phyloP scores from a whole-genome alignment of 139 green algal species.

The Chara braunii region DNA sequence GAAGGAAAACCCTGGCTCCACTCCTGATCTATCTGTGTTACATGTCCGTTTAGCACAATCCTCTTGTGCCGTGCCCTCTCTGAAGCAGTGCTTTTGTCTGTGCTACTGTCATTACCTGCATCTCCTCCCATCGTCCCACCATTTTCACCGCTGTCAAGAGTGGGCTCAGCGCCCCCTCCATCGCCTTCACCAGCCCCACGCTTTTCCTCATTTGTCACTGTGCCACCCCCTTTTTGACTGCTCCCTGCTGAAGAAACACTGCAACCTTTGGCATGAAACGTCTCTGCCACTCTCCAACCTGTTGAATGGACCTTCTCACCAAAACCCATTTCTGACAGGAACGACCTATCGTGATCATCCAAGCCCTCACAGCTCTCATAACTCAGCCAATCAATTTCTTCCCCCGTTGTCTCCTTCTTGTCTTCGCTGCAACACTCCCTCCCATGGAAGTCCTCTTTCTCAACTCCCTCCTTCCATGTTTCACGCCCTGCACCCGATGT shows the following conservation, averaged over 20 bases:
- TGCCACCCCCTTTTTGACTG: neutral
- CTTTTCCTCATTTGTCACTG: neutral
- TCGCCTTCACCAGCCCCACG: neutral
- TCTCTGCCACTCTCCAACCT: neutral
- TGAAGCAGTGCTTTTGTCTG: slow-evolving; percentile 1
- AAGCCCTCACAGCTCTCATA: no score
- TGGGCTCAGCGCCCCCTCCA: neutral
- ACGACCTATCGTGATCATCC: no score
- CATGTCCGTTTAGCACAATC: neutral
- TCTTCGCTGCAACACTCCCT: no score
- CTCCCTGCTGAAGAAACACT: no score
- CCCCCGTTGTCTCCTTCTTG: no score
- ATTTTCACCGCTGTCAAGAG: slow-evolving; percentile 14
- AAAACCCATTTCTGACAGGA: no score
- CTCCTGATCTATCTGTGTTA: slow-evolving; percentile 7
- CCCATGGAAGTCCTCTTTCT: no score
- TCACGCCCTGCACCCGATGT: no score
- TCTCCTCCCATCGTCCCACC: slow-evolving; percentile 8
- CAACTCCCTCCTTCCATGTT: no score
- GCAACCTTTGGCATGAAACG: no score
- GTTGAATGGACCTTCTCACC: neutral
- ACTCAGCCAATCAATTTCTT: no score
- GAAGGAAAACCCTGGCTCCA: slow-evolving; percentile 22
- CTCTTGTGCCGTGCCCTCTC: neutral
- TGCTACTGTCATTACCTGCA: neutral